phyloP scores from a whole-genome alignment of 1,284 basidiomycete species.

The Taiwanofungus camphoratus region DNA sequence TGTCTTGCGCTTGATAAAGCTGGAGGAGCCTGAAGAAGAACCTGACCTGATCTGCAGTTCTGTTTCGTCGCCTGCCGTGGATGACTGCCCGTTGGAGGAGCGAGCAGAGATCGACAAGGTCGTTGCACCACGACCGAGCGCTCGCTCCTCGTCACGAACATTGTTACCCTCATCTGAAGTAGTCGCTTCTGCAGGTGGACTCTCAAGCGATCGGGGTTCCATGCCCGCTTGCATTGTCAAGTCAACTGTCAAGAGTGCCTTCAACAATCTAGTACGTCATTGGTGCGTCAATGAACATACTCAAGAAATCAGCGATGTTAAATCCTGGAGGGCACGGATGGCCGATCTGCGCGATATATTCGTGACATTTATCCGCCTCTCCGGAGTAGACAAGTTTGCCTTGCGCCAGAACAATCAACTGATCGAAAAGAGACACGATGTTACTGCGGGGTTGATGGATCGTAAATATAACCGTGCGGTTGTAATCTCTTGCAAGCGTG shows the following conservation, averaged over 20 bases:
- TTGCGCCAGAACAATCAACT: conserved; percentile 79
- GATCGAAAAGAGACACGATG: conserved; percentile 94
- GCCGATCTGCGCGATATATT: conserved; percentile 78
- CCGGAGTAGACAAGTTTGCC: conserved; percentile 86
- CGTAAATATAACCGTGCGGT: conserved; percentile 95
- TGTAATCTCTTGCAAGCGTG: conserved; percentile 82
- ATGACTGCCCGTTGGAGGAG: conserved; percentile 28
- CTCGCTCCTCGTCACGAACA: conserved; percentile 59
- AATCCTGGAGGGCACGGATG: conserved; percentile 90
- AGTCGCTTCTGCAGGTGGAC: conserved; percentile 31
- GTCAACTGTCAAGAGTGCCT: conserved; percentile 50
- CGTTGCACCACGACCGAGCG: conserved; percentile 25
- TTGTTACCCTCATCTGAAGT: conserved; percentile 37
- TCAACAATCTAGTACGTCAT: neutral
- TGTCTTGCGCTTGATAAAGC: conserved; percentile 69
- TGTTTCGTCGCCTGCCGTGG: conserved; percentile 42
- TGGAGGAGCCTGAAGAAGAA: conserved; percentile 43
- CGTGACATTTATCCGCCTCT: conserved; percentile 66
- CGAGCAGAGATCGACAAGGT: conserved; percentile 32
- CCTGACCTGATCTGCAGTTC: conserved; percentile 44
- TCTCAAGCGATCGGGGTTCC: conserved; percentile 36
- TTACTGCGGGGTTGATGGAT: conserved; percentile 99
- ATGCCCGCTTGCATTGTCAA: conserved; percentile 74
- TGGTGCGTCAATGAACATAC: conserved; percentile 40
- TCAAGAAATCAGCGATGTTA: conserved; percentile 94